Base-by-base conservation (phyloP, 306 rosid species). In the Glycyrrhiza uralensis region DNA sequence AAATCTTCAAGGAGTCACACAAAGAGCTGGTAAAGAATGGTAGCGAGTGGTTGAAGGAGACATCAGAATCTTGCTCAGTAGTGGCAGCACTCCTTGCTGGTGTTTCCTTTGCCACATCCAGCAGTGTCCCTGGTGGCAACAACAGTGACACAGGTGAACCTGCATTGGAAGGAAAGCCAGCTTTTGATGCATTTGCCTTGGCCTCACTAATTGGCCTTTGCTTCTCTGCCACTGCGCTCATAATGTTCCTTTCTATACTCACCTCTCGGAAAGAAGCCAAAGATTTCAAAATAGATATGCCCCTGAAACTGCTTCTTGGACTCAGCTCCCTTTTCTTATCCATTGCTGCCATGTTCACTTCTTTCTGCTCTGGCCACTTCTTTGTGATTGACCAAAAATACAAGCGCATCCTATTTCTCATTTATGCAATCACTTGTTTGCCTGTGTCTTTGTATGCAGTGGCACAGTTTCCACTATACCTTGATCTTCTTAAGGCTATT, bases 241-340 rank as follows among this genome's bases (percentile, higher is more conserved):
- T 88, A 17, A 83, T 85, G 83, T 91, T 91, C 55, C 86, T 86
- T 0, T 9, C 87, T 22, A 78, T 88, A 24, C 49, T 85, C 54
- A 84, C 83, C 5, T 83, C 88, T 4, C 78, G 83, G 24, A 76
- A 78, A 50, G 80, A 85, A 33, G 74, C 58, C 11, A 76, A 41
- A 23, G 88, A 86, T 61, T 91, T 88, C 28, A 51, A 50, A 0
- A 50, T 4, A 14, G 75, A 41, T 42, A 28, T 88, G 74, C 89
- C 89, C 1, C 12, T 45, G 2, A 88, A 79, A 64, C 76, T 86
- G 6, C 33, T 86, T 7, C 0, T 78, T 5, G 92, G 89, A 1
- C 46, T 81, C 3, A 75, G 76, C 15, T 77, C 88, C 4, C 81
- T 90, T 1, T 86, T 86, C 14, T 7, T 88, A 20, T 77, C 89